Conservation (phyloP, 306 rosid species). For the peach (Prunus persica) region DNA sequence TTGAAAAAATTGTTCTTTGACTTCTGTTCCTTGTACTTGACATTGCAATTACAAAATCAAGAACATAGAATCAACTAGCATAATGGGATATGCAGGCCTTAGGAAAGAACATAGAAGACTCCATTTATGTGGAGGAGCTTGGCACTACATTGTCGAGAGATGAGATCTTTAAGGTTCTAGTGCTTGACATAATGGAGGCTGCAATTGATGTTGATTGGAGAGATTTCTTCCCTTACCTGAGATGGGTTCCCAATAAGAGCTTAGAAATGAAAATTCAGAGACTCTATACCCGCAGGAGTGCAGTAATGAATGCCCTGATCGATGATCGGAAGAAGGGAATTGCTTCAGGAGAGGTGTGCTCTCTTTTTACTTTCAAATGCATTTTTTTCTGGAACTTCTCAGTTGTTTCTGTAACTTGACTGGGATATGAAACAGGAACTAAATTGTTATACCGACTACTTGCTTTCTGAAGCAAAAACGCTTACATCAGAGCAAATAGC, state of each 20-base stretch:
- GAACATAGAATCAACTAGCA: not conserved
- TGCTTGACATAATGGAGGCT: constrained; percentile 78
- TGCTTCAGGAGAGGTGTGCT: constrained; percentile 77
- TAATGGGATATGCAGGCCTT: constrained; percentile 49
- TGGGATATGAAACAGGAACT: constrained; percentile 40
- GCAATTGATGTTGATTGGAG: constrained; percentile 98
- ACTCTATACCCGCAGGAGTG: constrained; percentile 35
- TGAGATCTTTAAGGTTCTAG: constrained; percentile 59
- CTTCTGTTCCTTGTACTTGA: not conserved
- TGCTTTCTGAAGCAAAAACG: constrained; percentile 62
- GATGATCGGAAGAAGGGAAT: constrained; percentile 61
- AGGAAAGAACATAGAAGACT: constrained; percentile 50
- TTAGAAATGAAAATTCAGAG: constrained; percentile 48
- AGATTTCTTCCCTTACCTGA: constrained; percentile 91
- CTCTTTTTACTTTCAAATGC: not conserved
- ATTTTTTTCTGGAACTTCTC: not conserved
- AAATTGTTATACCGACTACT: constrained; percentile 58
- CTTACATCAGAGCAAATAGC: constrained; percentile 51
- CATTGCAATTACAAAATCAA: not conserved
- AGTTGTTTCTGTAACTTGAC: constrained; percentile 12
- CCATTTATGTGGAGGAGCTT: constrained; percentile 67
- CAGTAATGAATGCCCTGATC: constrained; percentile 60
- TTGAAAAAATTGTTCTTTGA: not conserved
- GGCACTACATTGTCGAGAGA: constrained; percentile 44
- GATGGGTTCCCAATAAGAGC: constrained; percentile 80